Conservation (phyloP, 495 filamentous ascomycete genomes). For the Aspergillus mulundensis region DNA sequence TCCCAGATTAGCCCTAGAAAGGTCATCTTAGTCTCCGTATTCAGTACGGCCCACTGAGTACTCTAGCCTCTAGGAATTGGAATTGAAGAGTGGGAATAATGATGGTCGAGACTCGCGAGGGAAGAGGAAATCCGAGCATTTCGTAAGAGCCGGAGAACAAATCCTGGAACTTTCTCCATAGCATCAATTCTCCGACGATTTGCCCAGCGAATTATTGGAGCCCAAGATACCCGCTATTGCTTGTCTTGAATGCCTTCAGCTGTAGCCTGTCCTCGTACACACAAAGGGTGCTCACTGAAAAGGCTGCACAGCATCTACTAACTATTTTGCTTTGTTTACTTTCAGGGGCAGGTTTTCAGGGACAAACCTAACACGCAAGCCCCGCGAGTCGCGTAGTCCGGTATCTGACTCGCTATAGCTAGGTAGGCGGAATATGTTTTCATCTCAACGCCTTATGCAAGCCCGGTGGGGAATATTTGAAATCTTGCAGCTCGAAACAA, state of each 20-base stretch:
- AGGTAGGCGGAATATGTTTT: background rate
- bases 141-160: background rate
- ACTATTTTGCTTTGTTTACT: background rate
- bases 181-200: background rate
- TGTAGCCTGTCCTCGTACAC: too few species aligned
- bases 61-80: background rate
- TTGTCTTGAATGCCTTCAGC: background rate
- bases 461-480: background rate
- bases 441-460: background rate
- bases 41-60: background rate
- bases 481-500: background rate
- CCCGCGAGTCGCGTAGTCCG: background rate
- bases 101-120: background rate
- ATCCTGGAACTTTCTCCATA: background rate
- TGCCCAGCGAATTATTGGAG: background rate
- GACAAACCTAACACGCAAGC: background rate
- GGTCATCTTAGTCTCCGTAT: background rate
- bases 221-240: background rate
- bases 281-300: too few species aligned
- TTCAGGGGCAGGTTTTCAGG: background rate
- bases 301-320: too few species aligned
- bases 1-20: too few species aligned
- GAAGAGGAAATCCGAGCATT: background rate
- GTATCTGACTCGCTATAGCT: background rate
- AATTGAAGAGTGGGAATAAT: background rate